Percentiles rank a stretch among this genome's conserved stretches.
Evolutionary conservation across 345 rosid genomes (phyloP).

Genomic region (Linum trigynum): DNA sequence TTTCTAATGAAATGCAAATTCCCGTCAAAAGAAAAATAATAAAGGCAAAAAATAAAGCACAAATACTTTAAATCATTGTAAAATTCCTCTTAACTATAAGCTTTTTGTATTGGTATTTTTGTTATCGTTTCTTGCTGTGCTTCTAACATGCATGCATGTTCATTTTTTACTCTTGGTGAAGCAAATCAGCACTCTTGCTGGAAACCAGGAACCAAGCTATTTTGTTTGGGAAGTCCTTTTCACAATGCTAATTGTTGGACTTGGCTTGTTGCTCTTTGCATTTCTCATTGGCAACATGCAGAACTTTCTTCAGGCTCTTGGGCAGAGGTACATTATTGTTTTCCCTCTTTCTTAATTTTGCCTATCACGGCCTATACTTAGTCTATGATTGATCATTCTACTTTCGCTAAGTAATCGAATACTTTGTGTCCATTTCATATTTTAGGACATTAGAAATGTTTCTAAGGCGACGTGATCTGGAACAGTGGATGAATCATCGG

Average conservation of each 20-base stretch:
- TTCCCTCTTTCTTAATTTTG: not conserved
- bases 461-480: slow-evolving; percentile 78
- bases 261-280: slow-evolving; percentile 87
- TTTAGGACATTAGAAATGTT: slow-evolving; percentile 74
- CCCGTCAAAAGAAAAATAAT: too few relatives aligned
- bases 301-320: slow-evolving; percentile 83
- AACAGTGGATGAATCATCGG: slow-evolving; percentile 93
- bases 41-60: too few relatives aligned
- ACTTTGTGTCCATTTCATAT: slow-evolving; percentile 6
- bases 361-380: not conserved
- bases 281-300: slow-evolving; percentile 95
- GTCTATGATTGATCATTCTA: not conserved
- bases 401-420: not conserved
- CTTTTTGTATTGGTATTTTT: not conserved
- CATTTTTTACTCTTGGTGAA: slow-evolving; percentile 16
- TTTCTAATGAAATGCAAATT: too few relatives aligned
- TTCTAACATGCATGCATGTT: not conserved
- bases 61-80: too few relatives aligned
- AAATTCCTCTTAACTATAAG: too few relatives aligned
- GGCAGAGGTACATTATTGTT: slow-evolving; percentile 44
- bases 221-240: slow-evolving; percentile 69
- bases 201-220: slow-evolving; percentile 79
- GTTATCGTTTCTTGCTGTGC: not conserved
- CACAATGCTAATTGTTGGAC: slow-evolving; percentile 69
- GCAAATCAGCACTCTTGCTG: slow-evolving; percentile 98